Conservation (phyloP, 2,329 filamentous ascomycete species). For the Fusarium sp. region DNA sequence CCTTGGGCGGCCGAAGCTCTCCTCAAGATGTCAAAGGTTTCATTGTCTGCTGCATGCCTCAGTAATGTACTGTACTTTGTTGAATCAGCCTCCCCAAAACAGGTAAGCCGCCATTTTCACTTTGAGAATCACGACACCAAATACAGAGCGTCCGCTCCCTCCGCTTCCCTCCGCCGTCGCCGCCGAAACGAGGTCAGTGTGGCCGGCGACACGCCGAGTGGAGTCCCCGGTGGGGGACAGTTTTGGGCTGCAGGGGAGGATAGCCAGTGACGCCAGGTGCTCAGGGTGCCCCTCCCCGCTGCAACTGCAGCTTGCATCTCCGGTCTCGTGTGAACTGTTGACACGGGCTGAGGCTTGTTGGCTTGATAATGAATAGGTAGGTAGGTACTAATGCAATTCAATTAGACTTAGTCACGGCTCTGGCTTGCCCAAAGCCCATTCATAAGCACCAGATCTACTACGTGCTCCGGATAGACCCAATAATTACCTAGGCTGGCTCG, state of each 20-base stretch:
- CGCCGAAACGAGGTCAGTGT: slow-evolving; percentile 33
- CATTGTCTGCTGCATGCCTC: neutral
- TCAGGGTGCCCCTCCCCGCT: slow-evolving; percentile 29
- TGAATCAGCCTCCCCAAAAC: slow-evolving; percentile 17
- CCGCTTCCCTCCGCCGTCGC: slow-evolving; percentile 27
- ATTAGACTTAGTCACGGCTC: neutral
- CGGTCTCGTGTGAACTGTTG: slow-evolving; percentile 15
- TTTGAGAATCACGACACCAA: slow-evolving; percentile 14
- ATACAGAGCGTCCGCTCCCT: slow-evolving; percentile 15
- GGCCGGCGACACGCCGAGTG: slow-evolving; percentile 42
- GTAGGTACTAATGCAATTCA: neutral
- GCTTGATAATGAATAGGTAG: slow-evolving; percentile 5
- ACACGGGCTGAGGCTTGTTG: neutral
- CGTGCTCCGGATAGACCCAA: slow-evolving; percentile 10
- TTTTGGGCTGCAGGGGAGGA: slow-evolving; percentile 4
- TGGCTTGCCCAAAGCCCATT: slow-evolving; percentile 8
- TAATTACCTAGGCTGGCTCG: neutral
- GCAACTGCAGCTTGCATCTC: neutral
- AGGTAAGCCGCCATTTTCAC: slow-evolving; percentile 23
- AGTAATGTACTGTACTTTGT: neutral
- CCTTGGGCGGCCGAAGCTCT: neutral
- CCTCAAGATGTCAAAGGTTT: neutral
- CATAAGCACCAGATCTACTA: slow-evolving; percentile 10
- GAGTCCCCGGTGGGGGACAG: slow-evolving; percentile 36
- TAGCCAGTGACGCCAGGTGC: slow-evolving; percentile 32